A percentile compares a stretch with the other conserved stretches of the same genome.
Conservation (phyloP, 345 rosid species). For the Gossypium longicalyx region DNA sequence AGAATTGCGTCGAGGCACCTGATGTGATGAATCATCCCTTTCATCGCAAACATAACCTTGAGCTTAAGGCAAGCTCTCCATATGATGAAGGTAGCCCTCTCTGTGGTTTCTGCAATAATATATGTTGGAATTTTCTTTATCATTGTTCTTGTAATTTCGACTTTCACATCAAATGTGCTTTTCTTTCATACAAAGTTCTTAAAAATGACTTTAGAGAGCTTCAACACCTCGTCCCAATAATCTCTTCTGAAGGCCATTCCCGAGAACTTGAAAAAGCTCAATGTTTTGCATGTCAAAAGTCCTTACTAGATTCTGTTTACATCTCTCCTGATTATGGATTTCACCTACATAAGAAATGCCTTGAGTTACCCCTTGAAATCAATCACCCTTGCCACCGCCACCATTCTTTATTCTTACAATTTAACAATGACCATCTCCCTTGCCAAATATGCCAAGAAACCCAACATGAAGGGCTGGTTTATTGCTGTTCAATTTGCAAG, state of each 20-base stretch:
- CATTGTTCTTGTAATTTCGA: background rate
- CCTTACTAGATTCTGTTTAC: background rate
- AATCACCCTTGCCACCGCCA: too few relatives aligned
- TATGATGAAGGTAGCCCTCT: background rate
- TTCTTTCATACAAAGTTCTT: background rate
- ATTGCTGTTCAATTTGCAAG: too few relatives aligned
- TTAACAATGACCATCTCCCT: too few relatives aligned
- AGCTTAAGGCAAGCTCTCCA: background rate
- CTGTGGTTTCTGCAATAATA: background rate
- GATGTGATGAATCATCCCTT: background rate
- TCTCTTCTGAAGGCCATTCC: background rate
- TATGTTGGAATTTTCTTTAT: background rate
- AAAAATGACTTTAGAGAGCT: background rate
- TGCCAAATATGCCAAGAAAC: too few relatives aligned
- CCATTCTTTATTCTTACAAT: too few relatives aligned
- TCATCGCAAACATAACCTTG: background rate
- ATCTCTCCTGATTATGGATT: too few relatives aligned
- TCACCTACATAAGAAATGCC: too few relatives aligned
- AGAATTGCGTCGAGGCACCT: background rate
- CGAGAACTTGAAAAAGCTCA: background rate
- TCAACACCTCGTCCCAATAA: background rate
- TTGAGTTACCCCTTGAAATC: too few relatives aligned
- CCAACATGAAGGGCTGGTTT: too few relatives aligned
- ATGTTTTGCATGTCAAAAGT: background rate
- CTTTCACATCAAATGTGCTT: background rate